Evolutionary conservation across 2,329 filamentous ascomycete species (phyloP).

Genomic region (Diaporthe caulivora): DNA sequence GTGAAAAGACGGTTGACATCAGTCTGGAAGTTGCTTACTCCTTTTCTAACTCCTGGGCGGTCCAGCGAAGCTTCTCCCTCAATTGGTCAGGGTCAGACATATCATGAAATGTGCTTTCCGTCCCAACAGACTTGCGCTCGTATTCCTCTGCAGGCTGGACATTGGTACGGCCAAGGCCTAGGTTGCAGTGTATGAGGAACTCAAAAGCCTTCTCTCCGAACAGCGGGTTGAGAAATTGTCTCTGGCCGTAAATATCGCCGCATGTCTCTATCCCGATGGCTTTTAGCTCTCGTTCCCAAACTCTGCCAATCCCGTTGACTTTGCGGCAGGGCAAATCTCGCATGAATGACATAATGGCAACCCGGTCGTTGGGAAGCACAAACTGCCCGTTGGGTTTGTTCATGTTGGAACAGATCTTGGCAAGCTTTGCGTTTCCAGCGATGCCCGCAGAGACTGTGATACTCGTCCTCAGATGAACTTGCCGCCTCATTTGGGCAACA

Average conservation of each 20-base stretch:
- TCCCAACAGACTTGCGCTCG: slow-evolving; percentile 93
- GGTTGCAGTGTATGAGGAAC: slow-evolving; percentile 85
- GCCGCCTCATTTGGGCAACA: slow-evolving; percentile 80
- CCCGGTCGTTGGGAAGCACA: slow-evolving; percentile 77
- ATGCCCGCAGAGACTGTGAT: slow-evolving; percentile 96
- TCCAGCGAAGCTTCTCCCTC: slow-evolving; percentile 81
- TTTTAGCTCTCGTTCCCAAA: slow-evolving; percentile 90
- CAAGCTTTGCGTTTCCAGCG: slow-evolving; percentile 90
- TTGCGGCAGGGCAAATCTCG: slow-evolving; percentile 85
- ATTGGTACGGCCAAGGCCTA: slow-evolving; percentile 87
- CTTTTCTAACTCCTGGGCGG: slow-evolving; percentile 87
- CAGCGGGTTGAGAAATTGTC: slow-evolving; percentile 79
- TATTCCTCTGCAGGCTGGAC: slow-evolving; percentile 90
- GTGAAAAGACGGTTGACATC: background rate
- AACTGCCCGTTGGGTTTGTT: slow-evolving; percentile 98
- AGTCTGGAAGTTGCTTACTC: slow-evolving; percentile 57
- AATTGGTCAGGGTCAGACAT: slow-evolving; percentile 77
- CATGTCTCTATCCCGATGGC: slow-evolving; percentile 90
- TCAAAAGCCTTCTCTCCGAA: slow-evolving; percentile 94
- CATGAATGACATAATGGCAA: slow-evolving; percentile 88
- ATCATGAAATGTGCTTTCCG: slow-evolving; percentile 91
- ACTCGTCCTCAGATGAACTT: slow-evolving; percentile 80
- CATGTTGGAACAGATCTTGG: slow-evolving; percentile 94
- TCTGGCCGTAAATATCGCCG: slow-evolving; percentile 84
- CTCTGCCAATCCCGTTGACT: slow-evolving; percentile 94